Conservation (phyloP, 1,139 yeast genomes). For the Geotrichum siamense region DNA sequence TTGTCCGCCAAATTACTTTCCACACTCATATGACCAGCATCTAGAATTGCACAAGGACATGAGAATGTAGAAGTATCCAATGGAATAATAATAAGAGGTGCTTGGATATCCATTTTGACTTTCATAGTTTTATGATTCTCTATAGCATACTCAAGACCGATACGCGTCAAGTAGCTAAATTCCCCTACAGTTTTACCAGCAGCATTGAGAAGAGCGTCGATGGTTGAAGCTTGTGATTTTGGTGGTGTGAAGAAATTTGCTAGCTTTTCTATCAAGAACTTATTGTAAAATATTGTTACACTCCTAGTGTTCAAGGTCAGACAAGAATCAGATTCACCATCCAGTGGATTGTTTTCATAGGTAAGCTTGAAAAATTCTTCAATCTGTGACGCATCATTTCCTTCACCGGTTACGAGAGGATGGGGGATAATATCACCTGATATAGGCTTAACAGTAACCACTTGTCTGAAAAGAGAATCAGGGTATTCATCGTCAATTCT, state of each 20-base stretch:
- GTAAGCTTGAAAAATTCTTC: slow-evolving; percentile 58
- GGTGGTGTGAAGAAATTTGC: slow-evolving; percentile 79
- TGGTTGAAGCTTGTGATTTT: slow-evolving; percentile 75
- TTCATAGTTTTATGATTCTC: slow-evolving; percentile 90
- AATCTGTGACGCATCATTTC: slow-evolving; percentile 24
- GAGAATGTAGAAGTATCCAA: slow-evolving; percentile 69
- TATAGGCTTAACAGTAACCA: slow-evolving; percentile 75
- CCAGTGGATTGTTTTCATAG: slow-evolving; percentile 81
- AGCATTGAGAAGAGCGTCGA: slow-evolving; percentile 86
- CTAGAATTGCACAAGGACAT: slow-evolving; percentile 84
- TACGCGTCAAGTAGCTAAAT: slow-evolving; percentile 76
- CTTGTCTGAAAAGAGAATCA: slow-evolving; percentile 65
- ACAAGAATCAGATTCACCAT: slow-evolving; percentile 72
- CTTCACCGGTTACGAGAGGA: slow-evolving; percentile 7
- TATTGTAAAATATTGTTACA: slow-evolving; percentile 84
- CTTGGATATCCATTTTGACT: slow-evolving; percentile 79
- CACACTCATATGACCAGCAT: slow-evolving; percentile 91
- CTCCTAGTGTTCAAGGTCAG: slow-evolving; percentile 69
- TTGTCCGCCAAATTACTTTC: slow-evolving; percentile 73
- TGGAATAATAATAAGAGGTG: slow-evolving; percentile 85
- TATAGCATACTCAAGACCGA: slow-evolving; percentile 86
- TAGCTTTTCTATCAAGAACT: slow-evolving; percentile 68
- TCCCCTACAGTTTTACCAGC: slow-evolving; percentile 96
- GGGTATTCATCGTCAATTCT: slow-evolving; percentile 82
- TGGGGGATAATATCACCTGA: slow-evolving; percentile 31